phyloP scores from a whole-genome alignment of 2,329 filamentous ascomycete genomes.

The Ascochyta pisi region DNA sequence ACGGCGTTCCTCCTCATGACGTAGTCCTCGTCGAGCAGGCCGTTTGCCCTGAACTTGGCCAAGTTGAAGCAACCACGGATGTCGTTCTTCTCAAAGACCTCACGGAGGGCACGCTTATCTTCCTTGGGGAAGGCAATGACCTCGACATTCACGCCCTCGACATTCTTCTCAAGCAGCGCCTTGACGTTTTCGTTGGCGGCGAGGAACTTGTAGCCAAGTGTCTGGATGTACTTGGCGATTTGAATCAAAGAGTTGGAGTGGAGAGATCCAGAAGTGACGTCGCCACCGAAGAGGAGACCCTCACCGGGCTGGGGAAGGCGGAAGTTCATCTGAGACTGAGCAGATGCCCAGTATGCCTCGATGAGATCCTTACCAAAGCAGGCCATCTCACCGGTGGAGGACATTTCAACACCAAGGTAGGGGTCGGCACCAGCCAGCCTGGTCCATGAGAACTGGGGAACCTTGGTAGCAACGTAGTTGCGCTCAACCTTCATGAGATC shows the following conservation, averaged over 20 bases:
- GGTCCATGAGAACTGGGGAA: constrained; percentile 99
- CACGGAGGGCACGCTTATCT: constrained; percentile 91
- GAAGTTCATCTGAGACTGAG: constrained; percentile 99
- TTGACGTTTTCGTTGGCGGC: constrained; percentile 85
- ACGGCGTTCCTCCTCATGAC: constrained; percentile 98
- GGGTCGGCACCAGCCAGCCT: constrained; percentile 96
- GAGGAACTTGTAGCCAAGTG: constrained; percentile 93
- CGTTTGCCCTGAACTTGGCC: constrained; percentile 82
- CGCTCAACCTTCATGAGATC: constrained; percentile 91
- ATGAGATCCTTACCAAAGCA: constrained; percentile 97
- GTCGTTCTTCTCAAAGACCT: constrained; percentile 96
- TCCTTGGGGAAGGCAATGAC: constrained; percentile 96
- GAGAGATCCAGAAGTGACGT: constrained; percentile 59
- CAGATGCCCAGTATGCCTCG: constrained; percentile 96
- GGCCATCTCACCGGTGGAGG: constrained; percentile 95
- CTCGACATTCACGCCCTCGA: constrained; percentile 76
- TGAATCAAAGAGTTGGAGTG: constrained; percentile 71
- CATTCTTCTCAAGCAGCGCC: constrained; percentile 75
- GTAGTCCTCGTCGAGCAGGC: constrained; percentile 89
- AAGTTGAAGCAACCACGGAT: constrained; percentile 97
- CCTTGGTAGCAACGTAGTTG: constrained; percentile 95
- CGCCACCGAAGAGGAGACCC: constrained; percentile 92
- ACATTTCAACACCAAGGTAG: constrained; percentile 98
- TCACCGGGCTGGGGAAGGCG: constrained; percentile 92
- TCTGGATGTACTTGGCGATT: constrained; percentile 85